Base-by-base conservation (phyloP, 805 yeast genomes). In the Barnettozyma wickerhamii region DNA sequence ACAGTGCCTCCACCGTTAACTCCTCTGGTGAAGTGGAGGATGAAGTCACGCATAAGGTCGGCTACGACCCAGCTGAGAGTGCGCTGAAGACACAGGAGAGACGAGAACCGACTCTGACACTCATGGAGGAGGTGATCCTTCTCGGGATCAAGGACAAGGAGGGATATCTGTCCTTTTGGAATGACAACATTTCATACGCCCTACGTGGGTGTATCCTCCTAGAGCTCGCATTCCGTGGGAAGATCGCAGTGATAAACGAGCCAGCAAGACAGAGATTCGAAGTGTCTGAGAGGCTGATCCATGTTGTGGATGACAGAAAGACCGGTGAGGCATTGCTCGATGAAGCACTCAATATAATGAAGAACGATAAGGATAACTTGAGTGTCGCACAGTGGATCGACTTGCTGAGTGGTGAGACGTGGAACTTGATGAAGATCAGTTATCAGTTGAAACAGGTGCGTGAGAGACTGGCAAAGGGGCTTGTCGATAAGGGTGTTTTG, bases 401-500 rank as follows among this genome's bases (percentile, higher is more conserved):
- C 61, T 74, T 91, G 43, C 74, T 93, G 47, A 78, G 89, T 47
- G 99, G 95, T 33, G 99, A 93, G 63, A 93, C 99, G 5, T 93
- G 99, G 99, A 93, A 91, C 64, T 68, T 93, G 52, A 75, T 90
- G 77, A 93, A 93, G 61, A 89, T 91, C 53, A 84, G 83, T 57
- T 93, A 91, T 68, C 99, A 93, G 66, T 75, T 93, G 62, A 93
- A 93, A 59, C 99, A 93, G 67, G 99, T 93, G 5, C 79, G 99
- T 59, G 99, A 93, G 65, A 75, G 99, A 53, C 72, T 93, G 49
- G 95, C 96, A 41, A 93, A 93, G 65, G 99, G 99, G 1, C 72
- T 93, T 39, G 99, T 95, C 29, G 99, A 93, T 63, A 93, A 93
- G 66, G 98, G 99, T 18, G 82, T 93, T 34, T 74, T 95, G 56